Conservation (phyloP, 768 basidiomycete genomes). For the Termitomyces sp. region DNA sequence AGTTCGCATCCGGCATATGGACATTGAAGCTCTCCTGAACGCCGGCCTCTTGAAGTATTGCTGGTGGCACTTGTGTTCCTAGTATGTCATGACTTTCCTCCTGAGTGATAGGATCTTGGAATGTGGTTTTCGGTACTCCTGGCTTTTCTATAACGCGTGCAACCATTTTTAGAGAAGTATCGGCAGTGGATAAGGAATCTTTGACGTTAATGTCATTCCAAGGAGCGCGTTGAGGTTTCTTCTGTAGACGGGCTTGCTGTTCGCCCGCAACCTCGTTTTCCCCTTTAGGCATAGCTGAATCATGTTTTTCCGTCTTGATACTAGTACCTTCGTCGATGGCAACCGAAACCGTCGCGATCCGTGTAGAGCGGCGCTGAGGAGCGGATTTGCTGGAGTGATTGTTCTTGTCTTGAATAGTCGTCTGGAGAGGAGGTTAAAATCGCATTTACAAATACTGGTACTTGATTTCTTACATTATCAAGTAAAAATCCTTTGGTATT, state of each 20-base stretch:
- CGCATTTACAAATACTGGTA: background rate
- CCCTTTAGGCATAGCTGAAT: background rate
- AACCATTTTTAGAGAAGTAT: background rate
- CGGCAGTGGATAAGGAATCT: background rate
- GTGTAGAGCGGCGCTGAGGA: constrained; percentile 9
- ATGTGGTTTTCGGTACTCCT: background rate
- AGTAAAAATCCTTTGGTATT: background rate
- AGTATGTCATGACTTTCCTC: background rate
- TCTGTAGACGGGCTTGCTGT: background rate
- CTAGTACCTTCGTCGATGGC: background rate
- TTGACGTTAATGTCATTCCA: constrained; percentile 7
- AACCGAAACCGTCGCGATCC: background rate
- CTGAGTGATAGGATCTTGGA: background rate
- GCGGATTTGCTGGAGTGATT: background rate
- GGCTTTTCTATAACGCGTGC: background rate
- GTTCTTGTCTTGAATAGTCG: background rate
- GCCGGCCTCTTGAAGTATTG: background rate
- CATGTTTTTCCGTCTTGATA: background rate
- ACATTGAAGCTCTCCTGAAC: background rate
- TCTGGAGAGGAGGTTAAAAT: background rate
- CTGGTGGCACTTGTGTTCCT: background rate
- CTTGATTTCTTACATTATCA: background rate
- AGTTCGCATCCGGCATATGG: background rate
- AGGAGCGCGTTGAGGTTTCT: constrained; percentile 3
- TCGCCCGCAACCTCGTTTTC: background rate